Conservation (phyloP, 768 basidiomycete genomes). For the Nidularia sp. region DNA sequence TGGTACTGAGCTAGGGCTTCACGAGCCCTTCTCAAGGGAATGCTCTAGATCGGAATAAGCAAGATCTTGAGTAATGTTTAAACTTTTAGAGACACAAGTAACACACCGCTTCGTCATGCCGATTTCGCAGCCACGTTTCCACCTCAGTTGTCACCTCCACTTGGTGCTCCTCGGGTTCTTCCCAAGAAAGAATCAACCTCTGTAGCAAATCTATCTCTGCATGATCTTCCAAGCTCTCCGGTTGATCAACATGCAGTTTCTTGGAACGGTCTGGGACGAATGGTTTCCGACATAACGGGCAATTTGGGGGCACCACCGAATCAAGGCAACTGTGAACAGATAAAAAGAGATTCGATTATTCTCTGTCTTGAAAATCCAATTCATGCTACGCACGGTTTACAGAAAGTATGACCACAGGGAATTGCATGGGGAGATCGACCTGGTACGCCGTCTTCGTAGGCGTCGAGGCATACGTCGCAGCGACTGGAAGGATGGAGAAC, state of each 20-base stretch:
- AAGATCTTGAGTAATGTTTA: conserved; percentile 8
- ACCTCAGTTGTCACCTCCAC: conserved; percentile 40
- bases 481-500: conserved; percentile 56
- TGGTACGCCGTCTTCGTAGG: conserved; percentile 42
- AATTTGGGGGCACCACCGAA: conserved; percentile 44
- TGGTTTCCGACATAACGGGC: conserved; percentile 64
- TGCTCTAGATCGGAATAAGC: conserved; percentile 7
- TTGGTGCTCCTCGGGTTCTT: conserved; percentile 29
- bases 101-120: conserved; percentile 33
- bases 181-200: conserved; percentile 33
- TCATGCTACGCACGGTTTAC: conserved; percentile 40
- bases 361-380: not conserved
- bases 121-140: conserved; percentile 45
- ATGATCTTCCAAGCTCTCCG: conserved; percentile 28
- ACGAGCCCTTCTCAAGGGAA: conserved; percentile 26
- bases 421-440: conserved; percentile 54
- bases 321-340: conserved; percentile 46
- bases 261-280: conserved; percentile 57
- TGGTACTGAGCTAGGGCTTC: conserved; percentile 34
- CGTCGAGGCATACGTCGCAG: conserved; percentile 66
- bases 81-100: conserved; percentile 6
- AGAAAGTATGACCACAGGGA: conserved; percentile 67
- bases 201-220: conserved; percentile 32
- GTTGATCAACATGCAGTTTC: conserved; percentile 62
- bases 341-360: not conserved